Percentiles rank a stretch among this genome's conserved stretches.
These are phyloP conservation scores for Aspergillus glaucus DNA, from an alignment of 2,329 filamentous ascomycete species.

Conservation along the genomic window DNA sequence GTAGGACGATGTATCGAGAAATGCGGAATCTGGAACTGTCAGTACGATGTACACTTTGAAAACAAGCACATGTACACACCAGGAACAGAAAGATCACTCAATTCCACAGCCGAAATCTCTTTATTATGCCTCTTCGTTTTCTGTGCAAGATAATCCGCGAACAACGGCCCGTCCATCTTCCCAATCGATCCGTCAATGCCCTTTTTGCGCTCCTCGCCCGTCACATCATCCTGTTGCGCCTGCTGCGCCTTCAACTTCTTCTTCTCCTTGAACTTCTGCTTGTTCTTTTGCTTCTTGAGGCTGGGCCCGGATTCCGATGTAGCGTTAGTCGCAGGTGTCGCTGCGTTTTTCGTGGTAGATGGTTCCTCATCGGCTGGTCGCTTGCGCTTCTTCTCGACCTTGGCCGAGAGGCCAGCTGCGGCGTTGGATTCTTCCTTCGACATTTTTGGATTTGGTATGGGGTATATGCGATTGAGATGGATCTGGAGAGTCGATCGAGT, in stretches of 20 bases:
- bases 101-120: constrained; percentile 74
- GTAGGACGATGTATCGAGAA: constrained; percentile 75
- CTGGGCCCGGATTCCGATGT: constrained; percentile 18
- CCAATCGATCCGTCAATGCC: constrained; percentile 75
- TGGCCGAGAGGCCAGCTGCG: constrained; percentile 24
- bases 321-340: constrained; percentile 6
- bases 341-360: constrained; percentile 12
- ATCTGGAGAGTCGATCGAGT: not conserved
- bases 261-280: constrained; percentile 48
- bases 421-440: constrained; percentile 9
- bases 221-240: constrained; percentile 21
- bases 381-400: constrained; percentile 37
- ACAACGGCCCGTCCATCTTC: constrained; percentile 72
- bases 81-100: constrained; percentile 74
- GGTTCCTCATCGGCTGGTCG: constrained; percentile 28
- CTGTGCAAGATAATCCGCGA: constrained; percentile 81
- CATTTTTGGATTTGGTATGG: constrained; percentile 10
- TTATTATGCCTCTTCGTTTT: constrained; percentile 70
- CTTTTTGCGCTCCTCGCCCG: constrained; percentile 54
- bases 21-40: constrained; percentile 55
- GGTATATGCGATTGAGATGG: not conserved
- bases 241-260: constrained; percentile 19
- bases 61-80: constrained; percentile 44
- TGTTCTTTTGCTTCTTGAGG: constrained; percentile 33
- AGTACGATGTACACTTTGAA: not conserved